A percentile compares a stretch with the other conserved stretches of the same genome.
Conservation (phyloP, 257 asterid species). For the Solanum rostratum region DNA sequence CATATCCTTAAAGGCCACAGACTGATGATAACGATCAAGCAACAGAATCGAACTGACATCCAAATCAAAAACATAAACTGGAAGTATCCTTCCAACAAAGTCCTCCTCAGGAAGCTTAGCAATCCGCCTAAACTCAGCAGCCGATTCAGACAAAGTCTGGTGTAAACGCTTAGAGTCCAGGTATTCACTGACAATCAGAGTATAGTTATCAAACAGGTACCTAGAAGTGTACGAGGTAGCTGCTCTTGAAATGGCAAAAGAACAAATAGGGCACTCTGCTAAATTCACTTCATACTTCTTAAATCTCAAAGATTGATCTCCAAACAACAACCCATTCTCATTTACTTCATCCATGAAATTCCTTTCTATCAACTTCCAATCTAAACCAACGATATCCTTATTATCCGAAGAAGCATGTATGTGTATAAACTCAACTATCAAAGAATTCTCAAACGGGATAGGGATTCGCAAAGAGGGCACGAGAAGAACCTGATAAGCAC, state of each 20-base stretch:
- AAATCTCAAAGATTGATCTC: constrained; percentile 68
- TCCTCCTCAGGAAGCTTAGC: constrained; percentile 69
- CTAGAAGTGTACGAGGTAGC: constrained; percentile 84
- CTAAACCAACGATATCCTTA: constrained; percentile 38
- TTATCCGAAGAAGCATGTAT: constrained; percentile 23
- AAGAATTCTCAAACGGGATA: constrained; percentile 53
- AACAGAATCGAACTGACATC: constrained; percentile 42
- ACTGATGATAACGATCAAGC: constrained; percentile 88
- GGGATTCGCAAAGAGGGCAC: constrained; percentile 90
- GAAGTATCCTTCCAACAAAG: constrained; percentile 56
- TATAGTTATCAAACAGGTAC: constrained; percentile 87
- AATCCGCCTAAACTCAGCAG: constrained; percentile 59
- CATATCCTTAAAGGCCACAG: constrained; percentile 91
- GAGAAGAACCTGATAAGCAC: constrained; percentile 87
- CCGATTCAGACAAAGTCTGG: constrained; percentile 55
- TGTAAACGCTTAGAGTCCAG: constrained; percentile 79
- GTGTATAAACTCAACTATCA: constrained; percentile 70
- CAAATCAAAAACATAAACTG: constrained; percentile 78
- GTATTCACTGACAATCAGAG: constrained; percentile 92
- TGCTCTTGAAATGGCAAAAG: constrained; percentile 72
- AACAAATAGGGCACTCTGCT: constrained; percentile 68
- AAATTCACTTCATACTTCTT: constrained; percentile 58
- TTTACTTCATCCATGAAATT: constrained; percentile 52
- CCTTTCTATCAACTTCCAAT: constrained; percentile 63
- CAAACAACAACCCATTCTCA: constrained; percentile 48